phyloP scores from a whole-genome alignment of 192 early-diverging fungal species.

The Podila clonocystis region DNA sequence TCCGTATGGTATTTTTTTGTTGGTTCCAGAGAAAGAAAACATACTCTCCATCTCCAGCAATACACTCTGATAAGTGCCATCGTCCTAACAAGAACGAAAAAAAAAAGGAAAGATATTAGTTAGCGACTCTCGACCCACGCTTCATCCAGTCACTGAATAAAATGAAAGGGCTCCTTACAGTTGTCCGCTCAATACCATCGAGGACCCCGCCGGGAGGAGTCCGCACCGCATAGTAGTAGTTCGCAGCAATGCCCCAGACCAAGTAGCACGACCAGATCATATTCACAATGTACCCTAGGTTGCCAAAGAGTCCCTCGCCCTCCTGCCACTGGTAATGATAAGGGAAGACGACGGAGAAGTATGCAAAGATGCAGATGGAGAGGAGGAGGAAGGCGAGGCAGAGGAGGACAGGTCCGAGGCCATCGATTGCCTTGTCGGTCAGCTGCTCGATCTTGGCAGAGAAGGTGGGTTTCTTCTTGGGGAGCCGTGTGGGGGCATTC shows the following conservation, averaged over 20 bases:
- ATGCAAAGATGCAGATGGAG: constrained; percentile 53
- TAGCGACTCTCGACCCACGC: too few relatives aligned
- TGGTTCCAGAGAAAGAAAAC: neutral
- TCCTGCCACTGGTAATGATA: constrained; percentile 57
- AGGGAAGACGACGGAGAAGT: constrained; percentile 59
- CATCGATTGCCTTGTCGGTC: constrained; percentile 50
- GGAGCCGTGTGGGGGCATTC: constrained; percentile 6
- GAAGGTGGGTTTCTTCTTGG: neutral
- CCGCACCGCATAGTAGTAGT: constrained; percentile 66
- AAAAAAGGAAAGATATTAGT: neutral
- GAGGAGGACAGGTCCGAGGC: constrained; percentile 63
- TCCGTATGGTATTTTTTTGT: neutral
- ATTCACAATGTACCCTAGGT: constrained; percentile 37
- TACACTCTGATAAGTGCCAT: constrained; percentile 51
- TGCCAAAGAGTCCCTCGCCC: constrained; percentile 48
- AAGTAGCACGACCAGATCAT: constrained; percentile 55
- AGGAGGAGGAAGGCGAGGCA: constrained; percentile 57
- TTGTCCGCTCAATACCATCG: constrained; percentile 26
- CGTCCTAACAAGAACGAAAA: constrained; percentile 35
- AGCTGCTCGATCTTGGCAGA: constrained; percentile 17
- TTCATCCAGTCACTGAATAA: neutral
- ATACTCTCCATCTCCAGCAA: constrained; percentile 62
- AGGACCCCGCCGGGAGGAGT: constrained; percentile 62
- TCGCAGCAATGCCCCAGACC: constrained; percentile 61
- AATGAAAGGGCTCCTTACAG: constrained; percentile 6